Percentiles rank a stretch among this genome's conserved stretches.
Conservation (phyloP, 352 stramenopile genomes). For the Phytophthora pini region DNA sequence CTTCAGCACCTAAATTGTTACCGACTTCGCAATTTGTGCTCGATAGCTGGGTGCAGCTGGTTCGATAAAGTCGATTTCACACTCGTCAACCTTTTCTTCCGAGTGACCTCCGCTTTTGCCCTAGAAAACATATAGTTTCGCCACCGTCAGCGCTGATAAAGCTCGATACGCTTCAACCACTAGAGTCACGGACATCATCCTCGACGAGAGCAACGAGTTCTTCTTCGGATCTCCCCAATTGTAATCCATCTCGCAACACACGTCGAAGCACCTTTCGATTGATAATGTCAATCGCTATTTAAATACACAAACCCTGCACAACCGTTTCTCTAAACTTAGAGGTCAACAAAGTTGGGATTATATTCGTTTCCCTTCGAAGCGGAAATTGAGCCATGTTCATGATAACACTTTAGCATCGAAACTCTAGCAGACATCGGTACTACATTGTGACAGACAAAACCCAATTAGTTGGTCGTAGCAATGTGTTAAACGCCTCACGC, state of each 20-base stretch:
- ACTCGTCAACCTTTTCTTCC: conserved; percentile 73
- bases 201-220: conserved; percentile 70
- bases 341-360: not conserved
- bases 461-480: conserved; percentile 3
- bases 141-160: not conserved
- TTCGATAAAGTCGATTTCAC: conserved; percentile 84
- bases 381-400: not conserved
- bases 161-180: not conserved
- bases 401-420: not conserved
- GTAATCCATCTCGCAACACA: conserved; percentile 62
- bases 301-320: conserved; percentile 1
- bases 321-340: conserved; percentile 31
- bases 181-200: conserved; percentile 71
- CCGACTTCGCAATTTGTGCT: conserved; percentile 77
- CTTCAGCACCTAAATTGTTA: conserved; percentile 2
- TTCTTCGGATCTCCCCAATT: conserved; percentile 88
- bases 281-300: conserved; percentile 9
- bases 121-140: conserved; percentile 26
- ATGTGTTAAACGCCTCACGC: conserved; percentile 3
- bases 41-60: conserved; percentile 65
- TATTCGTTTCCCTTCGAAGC: not conserved
- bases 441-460: not conserved
- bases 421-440: conserved; percentile 1
- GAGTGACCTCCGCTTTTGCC: conserved; percentile 70
- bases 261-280: conserved; percentile 5